phyloP scores from a whole-genome alignment of 768 basidiomycete genomes.

The Pisolithus albus region DNA sequence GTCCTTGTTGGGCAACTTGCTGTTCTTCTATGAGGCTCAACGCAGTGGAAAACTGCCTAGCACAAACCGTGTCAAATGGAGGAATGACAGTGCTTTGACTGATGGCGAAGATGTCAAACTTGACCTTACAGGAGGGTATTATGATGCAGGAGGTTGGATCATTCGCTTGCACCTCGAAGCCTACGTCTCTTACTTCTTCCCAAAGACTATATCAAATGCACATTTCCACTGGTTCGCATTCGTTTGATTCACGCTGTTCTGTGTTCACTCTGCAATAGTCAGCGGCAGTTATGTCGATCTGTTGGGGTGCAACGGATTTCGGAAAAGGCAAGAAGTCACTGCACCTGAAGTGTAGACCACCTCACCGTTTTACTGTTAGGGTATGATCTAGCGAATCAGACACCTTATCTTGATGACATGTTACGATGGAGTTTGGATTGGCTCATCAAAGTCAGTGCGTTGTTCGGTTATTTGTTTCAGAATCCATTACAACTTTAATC shows the following conservation, averaged over 20 bases:
- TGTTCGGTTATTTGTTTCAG: neutral
- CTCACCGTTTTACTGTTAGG: constrained; percentile 33
- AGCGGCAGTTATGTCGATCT: constrained; percentile 78
- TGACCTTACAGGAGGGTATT: constrained; percentile 83
- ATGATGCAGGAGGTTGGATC: constrained; percentile 80
- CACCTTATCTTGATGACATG: constrained; percentile 86
- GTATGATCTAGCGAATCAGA: constrained; percentile 82
- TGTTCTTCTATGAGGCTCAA: constrained; percentile 92
- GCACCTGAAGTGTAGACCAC: neutral
- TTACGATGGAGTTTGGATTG: constrained; percentile 89
- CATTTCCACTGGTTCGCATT: constrained; percentile 66
- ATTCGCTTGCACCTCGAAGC: neutral
- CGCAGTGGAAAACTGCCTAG: constrained; percentile 68
- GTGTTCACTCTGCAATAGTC: constrained; percentile 36
- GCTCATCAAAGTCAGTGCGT: constrained; percentile 69
- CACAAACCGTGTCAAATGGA: constrained; percentile 75
- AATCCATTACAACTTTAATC: neutral
- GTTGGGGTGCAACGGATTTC: constrained; percentile 85
- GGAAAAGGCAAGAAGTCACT: constrained; percentile 51
- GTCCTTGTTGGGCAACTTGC: constrained; percentile 66
- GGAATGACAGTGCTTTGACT: constrained; percentile 70
- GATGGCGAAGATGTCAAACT: constrained; percentile 72
- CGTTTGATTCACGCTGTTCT: neutral
- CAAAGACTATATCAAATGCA: constrained; percentile 81
- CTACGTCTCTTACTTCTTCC: neutral